Base-by-base conservation (phyloP, 176 grass and related monocot genomes). In the Carex littledalei region DNA sequence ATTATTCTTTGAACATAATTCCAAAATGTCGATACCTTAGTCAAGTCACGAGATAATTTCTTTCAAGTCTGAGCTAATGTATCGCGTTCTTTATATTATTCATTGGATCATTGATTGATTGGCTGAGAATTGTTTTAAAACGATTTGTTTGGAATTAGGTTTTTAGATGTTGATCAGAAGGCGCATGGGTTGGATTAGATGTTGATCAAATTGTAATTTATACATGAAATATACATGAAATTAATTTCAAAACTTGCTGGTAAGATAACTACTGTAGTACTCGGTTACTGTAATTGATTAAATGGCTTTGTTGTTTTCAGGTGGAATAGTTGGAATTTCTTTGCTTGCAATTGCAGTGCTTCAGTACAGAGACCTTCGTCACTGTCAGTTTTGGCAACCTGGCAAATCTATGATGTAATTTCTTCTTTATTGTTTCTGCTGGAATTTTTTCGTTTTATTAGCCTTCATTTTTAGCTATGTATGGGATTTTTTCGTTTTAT, bases 261-360 rank as follows among this genome's bases (percentile, higher is more conserved):
- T 29, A 29, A 1, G 29, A 29, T 29, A 29, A 29, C 29, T 29
- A 20, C 7, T 63, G 31, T 29, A 50, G 18, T 72, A 69, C 62
- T 29, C 20, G 35, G 7, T 0, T 47, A 66, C 56, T 77, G 29
- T 29, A 1, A 78, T 84, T 22, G 1, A 16, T 22, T 17, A 0
- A 3, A 0, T 3, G 59, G 55, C 15, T 13, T 59, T 39, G 81
- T 59, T 85, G 3, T 11, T 34, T 60, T 79, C 86, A 98, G 95
- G 80, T 98, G 95, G 95, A 98, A 98, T 82, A 98, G 95, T 86
- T 98, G 95, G 95, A 98, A 98, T 75, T 98, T 94, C 92, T 98
- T 94, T 84, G 95, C 89, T 81, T 98, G 95, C 83, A 90, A 98
- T 81, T 98, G 74, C 93, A 94, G 88, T 88, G 93, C 79, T 93